These are phyloP conservation scores for Planoprotostelium fungivorum DNA, from an alignment of 78 protist species.

Conservation along the genomic window DNA sequence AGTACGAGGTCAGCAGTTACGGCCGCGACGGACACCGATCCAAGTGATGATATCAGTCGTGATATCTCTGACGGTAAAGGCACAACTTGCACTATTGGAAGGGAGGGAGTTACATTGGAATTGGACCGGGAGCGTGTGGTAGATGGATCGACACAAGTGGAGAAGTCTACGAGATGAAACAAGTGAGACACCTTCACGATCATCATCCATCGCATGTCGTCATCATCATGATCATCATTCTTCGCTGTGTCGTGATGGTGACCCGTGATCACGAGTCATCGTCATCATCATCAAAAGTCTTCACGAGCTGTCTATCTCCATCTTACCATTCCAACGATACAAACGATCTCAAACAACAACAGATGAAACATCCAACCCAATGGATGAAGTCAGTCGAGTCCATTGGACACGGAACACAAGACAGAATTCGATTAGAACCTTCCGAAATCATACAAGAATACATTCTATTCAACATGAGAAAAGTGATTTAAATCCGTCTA, in stretches of 20 bases:
- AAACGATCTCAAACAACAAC: background rate
- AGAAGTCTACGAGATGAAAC: background rate
- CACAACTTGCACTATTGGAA: slow-evolving; percentile 62
- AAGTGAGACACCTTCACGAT: background rate
- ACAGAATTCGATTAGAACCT: background rate
- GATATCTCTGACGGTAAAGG: background rate
- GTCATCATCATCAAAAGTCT: too few species aligned
- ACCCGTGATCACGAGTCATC: too few species aligned
- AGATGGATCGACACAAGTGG: background rate
- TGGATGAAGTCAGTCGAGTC: background rate
- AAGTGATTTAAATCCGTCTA: background rate
- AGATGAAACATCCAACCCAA: background rate
- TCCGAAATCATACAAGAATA: background rate
- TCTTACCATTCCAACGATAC: background rate
- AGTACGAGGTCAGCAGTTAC: slow-evolving; percentile 44
- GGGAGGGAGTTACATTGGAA: slow-evolving; percentile 60
- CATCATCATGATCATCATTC: too few species aligned
- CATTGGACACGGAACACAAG: background rate
- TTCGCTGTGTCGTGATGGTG: too few species aligned
- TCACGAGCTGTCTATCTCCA: too few species aligned
- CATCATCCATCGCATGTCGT: too few species aligned
- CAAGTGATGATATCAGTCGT: background rate
- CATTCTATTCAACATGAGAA: background rate
- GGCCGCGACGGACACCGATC: background rate
- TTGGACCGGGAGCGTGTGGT: slow-evolving; percentile 60